Base-by-base conservation (phyloP, 2,329 filamentous ascomycete genomes). In the Ceratocystis eucalypticola region DNA sequence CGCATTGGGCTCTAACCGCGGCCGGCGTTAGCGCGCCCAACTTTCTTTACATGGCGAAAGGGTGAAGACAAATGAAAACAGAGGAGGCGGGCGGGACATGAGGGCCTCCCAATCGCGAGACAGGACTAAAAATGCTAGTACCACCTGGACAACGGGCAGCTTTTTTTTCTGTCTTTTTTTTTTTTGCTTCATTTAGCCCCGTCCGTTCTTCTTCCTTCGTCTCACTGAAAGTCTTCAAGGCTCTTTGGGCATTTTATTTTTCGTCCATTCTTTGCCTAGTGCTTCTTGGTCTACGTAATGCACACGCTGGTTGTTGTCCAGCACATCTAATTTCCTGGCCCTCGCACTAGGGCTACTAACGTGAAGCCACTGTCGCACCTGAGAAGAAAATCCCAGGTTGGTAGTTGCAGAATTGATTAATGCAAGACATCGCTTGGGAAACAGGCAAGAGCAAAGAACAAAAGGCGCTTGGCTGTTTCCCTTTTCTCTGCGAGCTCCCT, bases 1-100 rank as follows among this genome's bases (percentile, higher is more conserved):
- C 17, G 53, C 53, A 59, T 59, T 59, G 53, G 53, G 53, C 53
- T 59, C 53, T 59, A 59, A 33, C 53, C 53, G 53, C 28, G 28
- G 30, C 53, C 15, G 53, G 53, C 53, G 17, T 20, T 57, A 33
- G 53, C 53, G 53, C 53, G 53, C 53, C 28, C 53, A 59, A 59
- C 28, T 59, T 10, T 53, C 48, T 53, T 28, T 53, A 20, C 20
- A 53, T 25, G 25, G 12, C 48, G 20, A 53, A 53, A 25, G 48
- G 48, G 37, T 1, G 10, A 41, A 41, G 10, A 10, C 37, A 41
- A 41, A 12, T 10, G 37, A 41, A 41, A 41, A 41, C 37, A 41
- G 37, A 41, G 37, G 37, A 41, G 37, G 37, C 10, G 37, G 25
- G 48, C 48, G 48, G 8, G 25, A 15, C 48, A 53, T 53, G 22